Evolutionary conservation across 2,329 filamentous ascomycete genomes (phyloP), one percentile per base, ranked within the genome.

Genomic region (Penicillium sp.): DNA sequence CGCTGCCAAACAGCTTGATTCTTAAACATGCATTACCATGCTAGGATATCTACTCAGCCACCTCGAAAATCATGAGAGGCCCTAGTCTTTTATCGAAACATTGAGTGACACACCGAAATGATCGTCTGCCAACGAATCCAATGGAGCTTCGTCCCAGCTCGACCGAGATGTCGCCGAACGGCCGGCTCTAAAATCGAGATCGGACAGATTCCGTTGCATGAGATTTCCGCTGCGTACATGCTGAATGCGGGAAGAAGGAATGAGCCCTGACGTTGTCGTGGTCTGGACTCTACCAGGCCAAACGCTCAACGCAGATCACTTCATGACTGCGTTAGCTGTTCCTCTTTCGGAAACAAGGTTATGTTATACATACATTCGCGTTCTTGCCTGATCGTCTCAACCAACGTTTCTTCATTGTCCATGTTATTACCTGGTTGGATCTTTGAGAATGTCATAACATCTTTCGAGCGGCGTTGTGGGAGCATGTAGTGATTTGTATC

Each of bases 171-270:
- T 10, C 14, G 10, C 46, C 31, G 46, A 50, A 16, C 24, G 24
- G 39, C 22, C 45, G 18, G 44, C 16, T 43, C 16, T 9, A 21
- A 43, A 40, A 29, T 45, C 40, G 21, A 45, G 46, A 34, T 49
- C 46, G 51, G 51, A 40, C 43, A 41, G 40, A 45, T 44, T 44
- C 46, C 11, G 39, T 29, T 49, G 45, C 40, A 53, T 49, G 42
- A 16, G 41, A 45, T 48, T 38, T 24, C n/a, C 36, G 14, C 49
- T 44, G 40, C 46, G 49, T 50, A 16, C 38, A 40, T 40, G 16
- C 18, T 21, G 7, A 7, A 40, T 21, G 18, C 38, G 8, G 16
- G 18, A 40, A 40, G 9, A 7, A 21, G 18, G 38, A 21, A 40
- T 38, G n/a, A n/a, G 21, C 38, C 8, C 21, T 13, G 42, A 32